Evolutionary conservation across 164 flowering plant species (phyloP).

Genomic region (Berberis vulgaris): DNA sequence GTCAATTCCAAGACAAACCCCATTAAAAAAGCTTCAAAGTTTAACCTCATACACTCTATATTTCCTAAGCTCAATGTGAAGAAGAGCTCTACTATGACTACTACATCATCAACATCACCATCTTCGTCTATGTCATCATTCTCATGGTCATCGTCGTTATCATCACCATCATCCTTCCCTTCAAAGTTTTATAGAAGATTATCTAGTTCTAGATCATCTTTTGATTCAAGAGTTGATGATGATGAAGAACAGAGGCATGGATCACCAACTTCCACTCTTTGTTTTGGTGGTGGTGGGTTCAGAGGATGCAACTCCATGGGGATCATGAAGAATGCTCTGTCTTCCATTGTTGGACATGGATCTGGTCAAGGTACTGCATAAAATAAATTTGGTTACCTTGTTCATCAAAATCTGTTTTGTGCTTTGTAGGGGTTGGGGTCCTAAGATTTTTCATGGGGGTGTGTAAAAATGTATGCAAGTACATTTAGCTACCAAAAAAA

Average conservation of each 20-base stretch:
- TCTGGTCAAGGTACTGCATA: slow-evolving; percentile 11
- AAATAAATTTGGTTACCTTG: neutral
- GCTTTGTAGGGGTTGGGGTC: neutral
- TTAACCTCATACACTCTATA: slow-evolving; percentile 11
- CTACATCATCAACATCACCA: slow-evolving; percentile 8
- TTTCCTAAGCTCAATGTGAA: slow-evolving; percentile 12
- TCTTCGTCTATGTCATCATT: slow-evolving; percentile 10
- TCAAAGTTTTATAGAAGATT: neutral
- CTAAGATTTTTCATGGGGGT: neutral
- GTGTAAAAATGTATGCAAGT: neutral
- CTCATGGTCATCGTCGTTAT: slow-evolving; percentile 10
- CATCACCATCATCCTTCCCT: neutral
- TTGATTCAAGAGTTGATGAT: slow-evolving; percentile 11
- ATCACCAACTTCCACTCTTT: slow-evolving; percentile 22
- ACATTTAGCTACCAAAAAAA: neutral
- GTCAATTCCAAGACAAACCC: slow-evolving; percentile 9
- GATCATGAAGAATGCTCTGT: slow-evolving; percentile 16
- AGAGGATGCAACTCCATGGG: slow-evolving; percentile 15
- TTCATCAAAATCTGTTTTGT: neutral
- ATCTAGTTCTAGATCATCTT: slow-evolving; percentile 8
- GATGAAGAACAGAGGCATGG: slow-evolving; percentile 7
- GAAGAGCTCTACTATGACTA: slow-evolving; percentile 2
- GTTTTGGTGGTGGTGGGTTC: slow-evolving; percentile 13
- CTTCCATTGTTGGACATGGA: slow-evolving; percentile 16
- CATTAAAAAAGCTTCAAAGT: slow-evolving; percentile 13